Conservation (phyloP, 345 rosid species). For the Syzygium oleosum region DNA sequence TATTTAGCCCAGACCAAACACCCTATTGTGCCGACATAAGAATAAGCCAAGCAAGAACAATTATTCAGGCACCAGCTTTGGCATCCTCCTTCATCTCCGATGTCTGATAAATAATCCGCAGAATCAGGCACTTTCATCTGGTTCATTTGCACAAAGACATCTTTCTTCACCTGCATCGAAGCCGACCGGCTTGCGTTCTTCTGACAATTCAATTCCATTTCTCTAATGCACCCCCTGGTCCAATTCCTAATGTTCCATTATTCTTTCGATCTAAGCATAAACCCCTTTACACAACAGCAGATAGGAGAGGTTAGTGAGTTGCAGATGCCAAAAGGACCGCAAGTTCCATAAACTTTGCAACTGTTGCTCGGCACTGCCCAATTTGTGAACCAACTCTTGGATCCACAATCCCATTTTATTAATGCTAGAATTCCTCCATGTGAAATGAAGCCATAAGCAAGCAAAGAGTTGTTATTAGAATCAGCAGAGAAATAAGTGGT, state of each 20-base stretch:
- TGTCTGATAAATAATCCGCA: not conserved
- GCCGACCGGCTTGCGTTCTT: not conserved
- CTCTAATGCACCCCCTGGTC: constrained; percentile 14
- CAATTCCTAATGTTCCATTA: constrained; percentile 8
- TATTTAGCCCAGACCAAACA: not conserved
- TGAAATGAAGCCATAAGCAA: constrained; percentile 13
- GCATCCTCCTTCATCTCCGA: not conserved
- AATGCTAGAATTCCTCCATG: constrained; percentile 1
- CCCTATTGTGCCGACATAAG: not conserved
- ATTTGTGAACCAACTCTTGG: not conserved
- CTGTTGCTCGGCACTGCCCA: constrained; percentile 1
- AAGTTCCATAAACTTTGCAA: constrained; percentile 12
- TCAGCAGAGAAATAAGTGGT: not conserved
- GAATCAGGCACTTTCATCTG: constrained; percentile 1
- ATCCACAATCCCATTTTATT: constrained; percentile 2
- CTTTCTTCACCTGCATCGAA: not conserved
- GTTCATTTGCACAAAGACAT: not conserved
- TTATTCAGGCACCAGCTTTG: constrained; percentile 17
- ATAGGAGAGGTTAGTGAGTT: not conserved
- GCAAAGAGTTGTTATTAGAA: constrained; percentile 15
- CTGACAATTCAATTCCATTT: not conserved
- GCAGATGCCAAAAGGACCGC: constrained; percentile 13
- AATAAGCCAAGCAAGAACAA: constrained; percentile 1
- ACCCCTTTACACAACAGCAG: constrained; percentile 25
- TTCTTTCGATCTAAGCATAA: constrained; percentile 1